A percentile compares a stretch with the other conserved stretches of the same genome.
These are phyloP conservation scores for Pichia membranifaciens DNA, from an alignment of 805 yeast species.

Conservation along the genomic window DNA sequence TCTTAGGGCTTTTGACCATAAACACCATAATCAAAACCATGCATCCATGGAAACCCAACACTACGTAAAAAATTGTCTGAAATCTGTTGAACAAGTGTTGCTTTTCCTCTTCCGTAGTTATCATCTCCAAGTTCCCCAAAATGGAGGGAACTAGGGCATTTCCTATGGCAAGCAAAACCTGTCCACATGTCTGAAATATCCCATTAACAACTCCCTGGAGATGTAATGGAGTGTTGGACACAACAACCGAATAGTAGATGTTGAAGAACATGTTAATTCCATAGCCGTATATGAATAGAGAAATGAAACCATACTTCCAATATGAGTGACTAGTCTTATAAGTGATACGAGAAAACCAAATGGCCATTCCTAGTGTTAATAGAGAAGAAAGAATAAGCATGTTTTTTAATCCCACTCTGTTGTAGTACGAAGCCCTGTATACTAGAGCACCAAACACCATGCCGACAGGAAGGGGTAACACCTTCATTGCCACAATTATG, in stretches of 20 bases:
- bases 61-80: conserved; percentile 2
- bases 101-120: background rate
- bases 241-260: conserved; percentile 29
- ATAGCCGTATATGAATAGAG: conserved; percentile 19
- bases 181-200: conserved; percentile 15
- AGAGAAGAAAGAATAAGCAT: conserved; percentile 13
- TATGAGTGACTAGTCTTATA: conserved; percentile 16
- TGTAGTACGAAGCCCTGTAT: conserved; percentile 14
- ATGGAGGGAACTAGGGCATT: conserved; percentile 17
- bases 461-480: conserved; percentile 32
- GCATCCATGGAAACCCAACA: conserved; percentile 5
- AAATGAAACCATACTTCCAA: conserved; percentile 24
- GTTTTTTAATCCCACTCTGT: conserved; percentile 20
- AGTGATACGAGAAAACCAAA: conserved; percentile 20
- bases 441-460: conserved; percentile 24
- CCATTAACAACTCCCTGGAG: conserved; percentile 20
- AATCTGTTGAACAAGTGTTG: conserved; percentile 4
- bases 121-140: conserved; percentile 10
- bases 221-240: conserved; percentile 19
- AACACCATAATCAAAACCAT: background rate
- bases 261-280: conserved; percentile 30
- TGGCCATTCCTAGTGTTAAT: conserved; percentile 12
- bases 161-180: conserved; percentile 14
- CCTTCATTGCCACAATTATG: conserved; percentile 33
- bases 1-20: background rate